Evolutionary conservation across 2,329 filamentous ascomycete species (phyloP).

Genomic region (Seiridium unicorne): DNA sequence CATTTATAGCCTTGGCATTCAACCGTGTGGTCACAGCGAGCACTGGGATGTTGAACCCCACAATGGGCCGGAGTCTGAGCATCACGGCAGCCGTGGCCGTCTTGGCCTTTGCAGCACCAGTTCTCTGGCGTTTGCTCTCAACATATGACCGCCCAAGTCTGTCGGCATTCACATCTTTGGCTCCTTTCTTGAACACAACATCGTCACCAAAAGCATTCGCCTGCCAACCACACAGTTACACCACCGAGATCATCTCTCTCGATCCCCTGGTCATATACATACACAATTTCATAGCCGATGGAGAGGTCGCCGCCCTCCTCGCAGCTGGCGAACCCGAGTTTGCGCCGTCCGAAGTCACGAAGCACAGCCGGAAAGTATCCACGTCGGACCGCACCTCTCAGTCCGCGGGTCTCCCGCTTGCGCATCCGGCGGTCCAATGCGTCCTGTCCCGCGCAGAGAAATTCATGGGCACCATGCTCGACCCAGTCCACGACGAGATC

Average conservation of each 20-base stretch:
- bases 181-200: background rate
- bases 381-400: constrained; percentile 31
- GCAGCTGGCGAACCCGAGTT: constrained; percentile 27
- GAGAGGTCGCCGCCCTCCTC: constrained; percentile 29
- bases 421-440: constrained; percentile 29
- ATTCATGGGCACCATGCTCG: constrained; percentile 32
- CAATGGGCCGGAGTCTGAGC: constrained; percentile 5
- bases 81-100: constrained; percentile 7
- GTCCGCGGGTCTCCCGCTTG: constrained; percentile 29
- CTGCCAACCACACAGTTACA: constrained; percentile 30
- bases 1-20: background rate
- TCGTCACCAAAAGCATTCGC: constrained; percentile 13
- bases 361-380: constrained; percentile 23
- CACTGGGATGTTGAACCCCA: background rate
- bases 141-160: background rate
- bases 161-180: constrained; percentile 1
- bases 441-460: constrained; percentile 26
- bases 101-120: constrained; percentile 9
- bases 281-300: constrained; percentile 28
- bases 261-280: constrained; percentile 38
- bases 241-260: constrained; percentile 33
- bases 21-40: background rate
- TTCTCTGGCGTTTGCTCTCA: constrained; percentile 9
- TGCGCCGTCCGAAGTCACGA: constrained; percentile 29
- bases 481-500: constrained; percentile 31